These are phyloP conservation scores for Helianthus annuus DNA, from an alignment of 129 eudicot species.

Conservation along the genomic window DNA sequence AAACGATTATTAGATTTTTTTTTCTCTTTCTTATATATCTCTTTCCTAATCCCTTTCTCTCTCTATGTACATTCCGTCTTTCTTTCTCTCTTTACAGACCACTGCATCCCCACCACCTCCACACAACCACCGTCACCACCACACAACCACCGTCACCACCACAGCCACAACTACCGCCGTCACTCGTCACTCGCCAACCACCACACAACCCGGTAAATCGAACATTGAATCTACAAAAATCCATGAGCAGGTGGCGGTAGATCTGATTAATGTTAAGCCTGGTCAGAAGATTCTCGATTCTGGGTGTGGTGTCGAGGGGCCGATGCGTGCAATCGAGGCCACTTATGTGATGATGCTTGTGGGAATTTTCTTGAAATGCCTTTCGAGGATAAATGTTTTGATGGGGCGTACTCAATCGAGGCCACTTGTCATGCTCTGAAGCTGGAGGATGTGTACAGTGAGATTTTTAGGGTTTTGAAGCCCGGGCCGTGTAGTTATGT, in stretches of 20 bases:
- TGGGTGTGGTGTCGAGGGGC: conserved; percentile 95
- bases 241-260: conserved; percentile 93
- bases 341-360: conserved; percentile 73
- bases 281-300: conserved; percentile 72
- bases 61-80: too few species aligned
- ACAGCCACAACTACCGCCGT: too few species aligned
- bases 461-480: conserved; percentile 81
- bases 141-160: too few species aligned
- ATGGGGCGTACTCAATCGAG: conserved; percentile 87
- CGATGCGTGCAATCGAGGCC: conserved; percentile 90
- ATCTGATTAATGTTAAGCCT: conserved; percentile 62
- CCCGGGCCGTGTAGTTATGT: conserved; percentile 81
- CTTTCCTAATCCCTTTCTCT: too few species aligned
- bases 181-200: too few species aligned
- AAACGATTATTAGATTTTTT: too few species aligned
- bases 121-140: too few species aligned
- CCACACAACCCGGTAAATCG: conserved; percentile 85
- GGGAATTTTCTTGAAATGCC: conserved; percentile 92
- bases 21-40: too few species aligned
- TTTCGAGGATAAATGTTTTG: conserved; percentile 56
- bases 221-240: conserved; percentile 65
- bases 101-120: too few species aligned
- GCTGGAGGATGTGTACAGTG: conserved; percentile 73
- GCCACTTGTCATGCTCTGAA: conserved; percentile 96
- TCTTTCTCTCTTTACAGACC: too few species aligned